These are phyloP conservation scores for Pseudogymnoascus sp. DNA, from an alignment of 2,329 filamentous ascomycete genomes.

Conservation along the genomic window DNA sequence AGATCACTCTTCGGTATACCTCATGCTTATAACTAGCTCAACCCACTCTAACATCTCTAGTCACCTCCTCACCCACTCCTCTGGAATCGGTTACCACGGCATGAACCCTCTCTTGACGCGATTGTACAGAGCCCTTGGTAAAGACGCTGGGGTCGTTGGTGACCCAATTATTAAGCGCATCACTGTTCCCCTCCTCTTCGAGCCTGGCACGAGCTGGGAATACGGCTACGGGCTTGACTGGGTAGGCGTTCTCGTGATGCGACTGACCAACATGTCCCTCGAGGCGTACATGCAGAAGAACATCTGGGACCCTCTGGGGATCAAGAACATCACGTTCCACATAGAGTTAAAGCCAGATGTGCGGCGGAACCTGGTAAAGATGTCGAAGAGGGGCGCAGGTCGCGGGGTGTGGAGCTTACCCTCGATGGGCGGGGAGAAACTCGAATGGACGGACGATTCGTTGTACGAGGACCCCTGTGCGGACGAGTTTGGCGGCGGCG, in stretches of 20 bases:
- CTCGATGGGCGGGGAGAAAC: conserved; percentile 6
- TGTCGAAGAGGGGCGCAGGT: conserved; percentile 13
- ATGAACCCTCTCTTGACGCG: conserved; percentile 12
- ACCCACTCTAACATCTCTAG: conserved; percentile 12
- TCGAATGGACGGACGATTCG: conserved; percentile 3
- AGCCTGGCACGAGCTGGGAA: conserved; percentile 55
- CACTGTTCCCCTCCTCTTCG: conserved; percentile 48
- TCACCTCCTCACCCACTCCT: conserved; percentile 24
- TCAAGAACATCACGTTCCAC: conserved; percentile 20
- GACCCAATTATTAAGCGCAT: background rate
- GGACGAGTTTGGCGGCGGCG: conserved; percentile 31
- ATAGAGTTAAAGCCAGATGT: conserved; percentile 21
- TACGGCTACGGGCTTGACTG: conserved; percentile 50
- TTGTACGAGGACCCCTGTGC: conserved; percentile 16
- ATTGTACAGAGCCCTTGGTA: conserved; percentile 11
- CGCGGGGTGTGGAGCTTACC: background rate
- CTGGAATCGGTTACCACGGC: conserved; percentile 21
- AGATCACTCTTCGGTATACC: conserved; percentile 25
- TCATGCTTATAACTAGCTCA: background rate
- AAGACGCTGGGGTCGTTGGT: background rate
- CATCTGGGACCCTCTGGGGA: conserved; percentile 22
- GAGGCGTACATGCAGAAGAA: conserved; percentile 20
- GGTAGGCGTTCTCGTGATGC: conserved; percentile 45
- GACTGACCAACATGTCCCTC: conserved; percentile 23
- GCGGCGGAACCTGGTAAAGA: conserved; percentile 15